A percentile compares a stretch with the other conserved stretches of the same genome.
Conservation (phyloP, 331 rosid species). For the Saraca asoca region DNA sequence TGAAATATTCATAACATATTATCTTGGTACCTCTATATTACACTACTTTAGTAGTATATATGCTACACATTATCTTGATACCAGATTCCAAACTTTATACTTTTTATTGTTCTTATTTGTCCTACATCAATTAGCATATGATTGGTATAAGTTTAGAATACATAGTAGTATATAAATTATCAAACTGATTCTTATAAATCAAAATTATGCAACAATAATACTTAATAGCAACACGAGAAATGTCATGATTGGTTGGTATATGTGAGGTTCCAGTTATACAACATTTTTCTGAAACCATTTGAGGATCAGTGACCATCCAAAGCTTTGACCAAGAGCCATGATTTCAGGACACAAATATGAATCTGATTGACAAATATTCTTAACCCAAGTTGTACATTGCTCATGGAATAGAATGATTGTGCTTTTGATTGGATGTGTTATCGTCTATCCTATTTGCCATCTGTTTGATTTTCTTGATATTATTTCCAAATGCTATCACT, state of each 20-base stretch:
- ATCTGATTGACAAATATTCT: slow-evolving; percentile 50
- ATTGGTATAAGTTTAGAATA: slow-evolving; percentile 45
- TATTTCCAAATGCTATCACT: slow-evolving; percentile 52
- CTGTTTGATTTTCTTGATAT: slow-evolving; percentile 47
- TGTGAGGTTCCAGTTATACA: slow-evolving; percentile 67
- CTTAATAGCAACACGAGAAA: slow-evolving; percentile 53
- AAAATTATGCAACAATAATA: slow-evolving; percentile 43
- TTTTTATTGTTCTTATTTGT: too few species aligned
- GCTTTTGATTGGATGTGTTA: too few species aligned
- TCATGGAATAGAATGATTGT: too few species aligned
- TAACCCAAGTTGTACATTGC: slow-evolving; percentile 48
- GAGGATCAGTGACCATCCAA: slow-evolving; percentile 58
- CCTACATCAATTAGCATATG: too few species aligned
- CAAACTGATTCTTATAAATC: not conserved
- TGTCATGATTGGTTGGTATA: slow-evolving; percentile 50
- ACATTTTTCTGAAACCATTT: slow-evolving; percentile 58
- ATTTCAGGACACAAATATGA: too few species aligned
- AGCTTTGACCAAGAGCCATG: slow-evolving; percentile 56
- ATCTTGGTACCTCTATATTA: too few species aligned
- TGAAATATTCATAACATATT: too few species aligned
- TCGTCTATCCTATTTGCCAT: slow-evolving; percentile 51
- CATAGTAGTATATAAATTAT: not conserved
- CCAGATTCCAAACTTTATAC: too few species aligned
- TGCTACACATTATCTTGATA: too few species aligned
- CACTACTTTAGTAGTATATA: too few species aligned